These are phyloP conservation scores for Melampsora americana DNA, from an alignment of 1,284 basidiomycete genomes.

Conservation along the genomic window DNA sequence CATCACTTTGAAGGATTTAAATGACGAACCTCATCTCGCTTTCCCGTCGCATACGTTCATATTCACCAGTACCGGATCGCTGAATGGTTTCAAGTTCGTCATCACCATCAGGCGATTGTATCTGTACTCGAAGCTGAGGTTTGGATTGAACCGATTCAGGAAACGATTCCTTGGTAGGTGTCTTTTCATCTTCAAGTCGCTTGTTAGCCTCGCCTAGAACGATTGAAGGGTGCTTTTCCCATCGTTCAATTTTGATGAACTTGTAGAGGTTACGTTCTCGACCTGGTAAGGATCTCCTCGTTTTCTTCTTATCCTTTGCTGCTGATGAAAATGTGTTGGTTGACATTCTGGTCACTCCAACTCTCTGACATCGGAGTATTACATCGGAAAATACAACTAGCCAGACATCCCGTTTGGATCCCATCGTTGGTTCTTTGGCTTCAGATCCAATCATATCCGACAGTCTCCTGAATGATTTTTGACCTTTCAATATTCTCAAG, in stretches of 20 bases:
- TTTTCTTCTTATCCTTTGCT: conserved; percentile 26
- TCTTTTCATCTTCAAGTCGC: conserved; percentile 6
- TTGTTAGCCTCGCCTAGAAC: conserved; percentile 35
- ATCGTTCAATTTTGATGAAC: conserved; percentile 42
- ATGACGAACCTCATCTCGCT: conserved; percentile 39
- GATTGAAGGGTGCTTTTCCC: conserved; percentile 38
- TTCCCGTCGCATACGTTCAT: conserved; percentile 32
- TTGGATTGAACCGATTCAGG: neutral
- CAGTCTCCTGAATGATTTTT: conserved; percentile 49
- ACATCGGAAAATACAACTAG: conserved; percentile 93
- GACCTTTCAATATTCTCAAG: conserved; percentile 44
- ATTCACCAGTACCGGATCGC: conserved; percentile 22
- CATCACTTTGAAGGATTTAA: neutral
- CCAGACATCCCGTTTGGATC: conserved; percentile 74
- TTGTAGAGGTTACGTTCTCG: conserved; percentile 41
- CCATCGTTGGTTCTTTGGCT: conserved; percentile 48
- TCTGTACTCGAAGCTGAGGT: neutral
- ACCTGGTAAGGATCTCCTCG: conserved; percentile 25
- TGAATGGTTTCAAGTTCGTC: neutral
- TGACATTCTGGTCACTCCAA: conserved; percentile 81
- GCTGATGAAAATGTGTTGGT: conserved; percentile 53
- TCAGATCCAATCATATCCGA: conserved; percentile 49
- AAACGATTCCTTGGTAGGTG: neutral
- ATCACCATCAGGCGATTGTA: neutral
- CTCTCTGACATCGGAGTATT: conserved; percentile 81